phyloP scores from a whole-genome alignment of 208 protist species.

The Balamuthia mandrillaris region DNA sequence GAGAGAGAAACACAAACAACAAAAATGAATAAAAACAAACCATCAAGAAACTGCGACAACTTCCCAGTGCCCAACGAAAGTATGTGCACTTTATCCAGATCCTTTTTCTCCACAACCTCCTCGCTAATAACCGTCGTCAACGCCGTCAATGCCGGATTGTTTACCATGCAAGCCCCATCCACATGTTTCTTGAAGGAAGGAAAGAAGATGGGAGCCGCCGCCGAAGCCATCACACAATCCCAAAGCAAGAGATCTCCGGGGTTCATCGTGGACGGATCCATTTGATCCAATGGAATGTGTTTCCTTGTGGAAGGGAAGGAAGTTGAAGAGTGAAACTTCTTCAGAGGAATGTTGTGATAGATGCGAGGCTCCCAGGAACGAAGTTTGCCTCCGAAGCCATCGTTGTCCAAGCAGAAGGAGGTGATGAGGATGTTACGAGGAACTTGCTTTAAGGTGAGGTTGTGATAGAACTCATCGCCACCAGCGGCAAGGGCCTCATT shows the following conservation, averaged over 20 bases:
- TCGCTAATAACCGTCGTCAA: slow-evolving; percentile 2
- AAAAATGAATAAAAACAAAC: background rate
- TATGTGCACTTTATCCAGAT: background rate
- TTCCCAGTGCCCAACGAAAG: background rate
- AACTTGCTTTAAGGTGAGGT: background rate
- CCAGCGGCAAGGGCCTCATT: background rate
- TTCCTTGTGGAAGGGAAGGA: background rate
- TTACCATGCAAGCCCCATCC: slow-evolving; percentile 18
- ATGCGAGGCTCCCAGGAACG: slow-evolving; percentile 36
- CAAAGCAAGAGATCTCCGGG: background rate
- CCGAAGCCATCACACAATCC: slow-evolving; percentile 18
- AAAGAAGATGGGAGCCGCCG: slow-evolving; percentile 30
- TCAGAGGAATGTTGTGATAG: slow-evolving; percentile 26
- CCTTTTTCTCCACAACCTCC: background rate
- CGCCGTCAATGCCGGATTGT: background rate
- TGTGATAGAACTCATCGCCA: background rate
- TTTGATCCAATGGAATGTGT: background rate
- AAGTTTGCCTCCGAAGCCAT: background rate
- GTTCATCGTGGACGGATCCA: background rate
- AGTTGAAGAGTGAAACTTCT: background rate
- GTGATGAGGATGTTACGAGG: slow-evolving; percentile 21
- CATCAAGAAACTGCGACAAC: background rate
- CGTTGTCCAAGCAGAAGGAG: slow-evolving; percentile 9
- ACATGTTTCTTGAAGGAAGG: background rate
- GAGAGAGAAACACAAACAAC: background rate